Base-by-base conservation (phyloP, 768 basidiomycete species). In the Brasilioporus rufonigricans region DNA sequence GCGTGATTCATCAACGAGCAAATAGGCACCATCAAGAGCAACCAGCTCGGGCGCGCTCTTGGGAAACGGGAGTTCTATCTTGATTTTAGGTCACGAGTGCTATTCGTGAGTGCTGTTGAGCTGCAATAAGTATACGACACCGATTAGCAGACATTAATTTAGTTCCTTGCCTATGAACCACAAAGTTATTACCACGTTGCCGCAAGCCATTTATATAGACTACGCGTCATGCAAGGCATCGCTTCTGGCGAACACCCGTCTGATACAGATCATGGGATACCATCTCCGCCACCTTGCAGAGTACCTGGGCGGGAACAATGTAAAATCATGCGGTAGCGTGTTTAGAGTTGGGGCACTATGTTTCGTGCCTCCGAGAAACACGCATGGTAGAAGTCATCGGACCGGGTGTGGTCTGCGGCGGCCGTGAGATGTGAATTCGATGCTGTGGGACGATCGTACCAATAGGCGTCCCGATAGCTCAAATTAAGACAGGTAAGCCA, bases 401-500 rank as follows among this genome's bases (percentile, higher is more conserved):
- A n/a, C n/a, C n/a, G n/a, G n/a, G n/a, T n/a, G 16, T n/a, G n/a
- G 35, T 48, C 18, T 47, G 2, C 18, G 27, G 33, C 23, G 16
- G 26, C 16, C 27, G 24, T 19, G n/a, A 14, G 31, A n/a, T 33
- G 13, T 26, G 23, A 44, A 9, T 18, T 9, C 26, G 45, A 21
- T 11, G 29, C 11, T 5, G 11, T 21, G 39, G 14, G 27, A 47
- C 19, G 14, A 27, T 39, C 40, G 21, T 36, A 44, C 40, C 48
- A n/a, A 16, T 18, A 19, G 40, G 35, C 1, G 38, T 32, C 19
- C 19, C 19, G 4, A 18, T 33, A 35, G 35, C n/a, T 55, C 43
- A 59, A 40, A 4, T 13, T 19, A 53, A 53, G 29, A 69, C 50
- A 18, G 50, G 55, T 31, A 81, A 53, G 12, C 68, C 73, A 43